Conservation (phyloP, 768 basidiomycete species). For the Calocybe gangraenosa region DNA sequence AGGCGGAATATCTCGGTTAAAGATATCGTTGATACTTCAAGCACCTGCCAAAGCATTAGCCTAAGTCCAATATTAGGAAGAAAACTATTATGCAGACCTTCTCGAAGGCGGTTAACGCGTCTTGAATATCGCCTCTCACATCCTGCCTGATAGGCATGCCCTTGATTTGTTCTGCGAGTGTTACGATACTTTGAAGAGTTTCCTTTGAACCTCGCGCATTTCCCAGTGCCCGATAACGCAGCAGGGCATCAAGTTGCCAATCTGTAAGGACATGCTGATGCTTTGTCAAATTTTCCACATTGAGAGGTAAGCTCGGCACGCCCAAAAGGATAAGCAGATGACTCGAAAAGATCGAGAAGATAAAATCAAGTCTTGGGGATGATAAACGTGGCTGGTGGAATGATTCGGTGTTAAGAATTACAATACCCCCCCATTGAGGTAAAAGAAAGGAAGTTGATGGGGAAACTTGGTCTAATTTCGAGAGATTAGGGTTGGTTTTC, state of each 20-base stretch:
- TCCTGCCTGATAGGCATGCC: conserved; percentile 88
- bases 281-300: conserved; percentile 27
- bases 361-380: conserved; percentile 37
- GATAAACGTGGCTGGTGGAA: conserved; percentile 33
- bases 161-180: conserved; percentile 78
- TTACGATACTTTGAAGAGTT: conserved; percentile 77
- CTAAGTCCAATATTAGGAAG: neutral
- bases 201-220: conserved; percentile 66
- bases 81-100: conserved; percentile 49
- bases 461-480: conserved; percentile 39
- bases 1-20: conserved; percentile 45
- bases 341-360: conserved; percentile 61
- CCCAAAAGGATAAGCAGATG: conserved; percentile 84
- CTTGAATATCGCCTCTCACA: conserved; percentile 69
- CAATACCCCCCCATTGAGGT: conserved; percentile 92
- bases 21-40: conserved; percentile 32
- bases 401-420: conserved; percentile 60
- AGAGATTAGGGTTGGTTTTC: conserved; percentile 9
- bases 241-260: conserved; percentile 82
- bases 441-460: conserved; percentile 73
- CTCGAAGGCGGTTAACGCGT: conserved; percentile 69
- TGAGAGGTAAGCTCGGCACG: conserved; percentile 57
- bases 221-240: conserved; percentile 65
- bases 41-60: conserved; percentile 29
- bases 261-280: conserved; percentile 34